Evolutionary conservation across 75 land plant species (phyloP).

Genomic region (Sequoiadendron giganteum): DNA sequence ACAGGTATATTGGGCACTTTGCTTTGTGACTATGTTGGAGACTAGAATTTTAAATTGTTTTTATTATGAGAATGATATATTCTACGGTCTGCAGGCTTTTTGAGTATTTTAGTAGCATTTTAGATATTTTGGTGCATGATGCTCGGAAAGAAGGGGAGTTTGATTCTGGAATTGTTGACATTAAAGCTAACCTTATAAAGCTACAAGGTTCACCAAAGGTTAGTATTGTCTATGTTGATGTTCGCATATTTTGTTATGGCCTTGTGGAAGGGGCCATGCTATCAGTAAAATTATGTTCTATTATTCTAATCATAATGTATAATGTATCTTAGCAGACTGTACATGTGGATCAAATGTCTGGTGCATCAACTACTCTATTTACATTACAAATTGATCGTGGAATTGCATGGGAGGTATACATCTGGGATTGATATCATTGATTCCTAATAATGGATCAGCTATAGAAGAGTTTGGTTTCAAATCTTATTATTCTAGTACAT

Average conservation of each 20-base stretch:
- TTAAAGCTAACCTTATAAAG: slow-evolving; percentile 73
- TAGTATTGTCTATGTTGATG: not conserved
- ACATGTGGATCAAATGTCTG: slow-evolving; percentile 83
- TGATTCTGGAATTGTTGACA: slow-evolving; percentile 96
- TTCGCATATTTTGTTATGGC: not conserved
- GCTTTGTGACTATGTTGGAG: not conserved
- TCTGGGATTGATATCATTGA: too few species aligned
- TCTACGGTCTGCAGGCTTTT: slow-evolving; percentile 62
- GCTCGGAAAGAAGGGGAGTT: slow-evolving; percentile 92
- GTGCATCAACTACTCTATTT: slow-evolving; percentile 81
- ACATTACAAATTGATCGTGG: slow-evolving; percentile 86
- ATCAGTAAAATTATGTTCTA: not conserved
- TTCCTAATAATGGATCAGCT: not conserved
- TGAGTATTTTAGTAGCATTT: slow-evolving; percentile 80
- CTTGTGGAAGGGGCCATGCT: not conserved
- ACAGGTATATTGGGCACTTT: slow-evolving; percentile 38
- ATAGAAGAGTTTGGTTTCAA: not conserved
- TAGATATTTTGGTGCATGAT: slow-evolving; percentile 70
- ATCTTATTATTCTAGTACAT: not conserved
- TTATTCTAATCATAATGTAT: not conserved
- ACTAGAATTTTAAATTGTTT: not conserved
- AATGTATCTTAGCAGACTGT: slow-evolving; percentile 65
- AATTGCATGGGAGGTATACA: slow-evolving; percentile 78
- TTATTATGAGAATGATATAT: not conserved
- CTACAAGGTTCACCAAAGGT: slow-evolving; percentile 81